A percentile compares a stretch with the other conserved stretches of the same genome.
phyloP scores from a whole-genome alignment of 129 eudicot species.

The Flaveria bidentis region DNA sequence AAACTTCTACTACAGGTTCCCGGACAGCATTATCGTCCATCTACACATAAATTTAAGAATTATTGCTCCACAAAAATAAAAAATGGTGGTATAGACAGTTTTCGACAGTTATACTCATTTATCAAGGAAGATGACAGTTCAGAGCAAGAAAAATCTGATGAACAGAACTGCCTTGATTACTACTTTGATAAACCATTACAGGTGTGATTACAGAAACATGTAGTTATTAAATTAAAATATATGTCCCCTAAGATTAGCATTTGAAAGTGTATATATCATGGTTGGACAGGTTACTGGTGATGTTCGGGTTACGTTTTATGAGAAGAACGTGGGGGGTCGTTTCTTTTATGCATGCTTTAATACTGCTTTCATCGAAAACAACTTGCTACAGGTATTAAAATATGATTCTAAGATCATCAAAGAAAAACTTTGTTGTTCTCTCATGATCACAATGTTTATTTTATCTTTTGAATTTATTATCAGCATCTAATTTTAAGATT shows the following conservation, averaged over 20 bases:
- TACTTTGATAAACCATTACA: slow-evolving; percentile 46
- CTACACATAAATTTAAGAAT: slow-evolving; percentile 42
- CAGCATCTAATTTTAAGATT: background rate
- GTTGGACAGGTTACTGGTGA: slow-evolving; percentile 57
- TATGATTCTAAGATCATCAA: background rate
- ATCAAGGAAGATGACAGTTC: slow-evolving; percentile 37
- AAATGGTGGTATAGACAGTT: slow-evolving; percentile 28
- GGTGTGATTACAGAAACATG: slow-evolving; percentile 34
- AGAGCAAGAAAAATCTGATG: slow-evolving; percentile 41
- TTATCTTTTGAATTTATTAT: background rate
- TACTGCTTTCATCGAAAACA: slow-evolving; percentile 62
- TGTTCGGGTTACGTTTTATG: slow-evolving; percentile 66
- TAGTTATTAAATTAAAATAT: background rate
- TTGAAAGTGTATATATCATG: background rate
- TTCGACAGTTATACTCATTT: slow-evolving; percentile 49
- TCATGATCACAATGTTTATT: background rate
- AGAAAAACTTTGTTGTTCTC: background rate
- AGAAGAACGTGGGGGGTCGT: slow-evolving; percentile 68
- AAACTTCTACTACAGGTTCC: slow-evolving; percentile 41
- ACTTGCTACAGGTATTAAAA: slow-evolving; percentile 49
- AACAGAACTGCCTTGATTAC: slow-evolving; percentile 55
- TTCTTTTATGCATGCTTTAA: slow-evolving; percentile 80
- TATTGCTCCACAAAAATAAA: slow-evolving; percentile 52
- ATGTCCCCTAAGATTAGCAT: background rate
- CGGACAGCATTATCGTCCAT: slow-evolving; percentile 52